Evolutionary conservation across 441 rosid species (phyloP).

Genomic region (Corymbia citriodora): DNA sequence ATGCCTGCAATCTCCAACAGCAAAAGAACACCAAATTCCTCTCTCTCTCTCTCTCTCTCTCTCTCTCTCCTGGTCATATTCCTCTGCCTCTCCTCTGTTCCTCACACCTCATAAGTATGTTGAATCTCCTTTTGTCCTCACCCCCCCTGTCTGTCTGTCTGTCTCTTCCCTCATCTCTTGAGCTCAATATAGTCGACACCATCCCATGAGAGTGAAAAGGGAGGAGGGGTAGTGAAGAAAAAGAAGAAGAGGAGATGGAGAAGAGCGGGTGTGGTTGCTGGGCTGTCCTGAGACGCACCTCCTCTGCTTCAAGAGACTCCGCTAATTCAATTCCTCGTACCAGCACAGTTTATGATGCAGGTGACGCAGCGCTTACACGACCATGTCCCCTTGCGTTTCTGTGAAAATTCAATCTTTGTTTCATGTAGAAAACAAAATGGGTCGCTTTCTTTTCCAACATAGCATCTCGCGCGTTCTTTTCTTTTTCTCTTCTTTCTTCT

Average conservation of each 20-base stretch:
- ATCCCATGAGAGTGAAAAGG: constrained; percentile 18
- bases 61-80: background rate
- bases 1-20: constrained; percentile 30
- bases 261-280: constrained; percentile 57
- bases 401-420: background rate
- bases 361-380: constrained; percentile 9
- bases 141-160: background rate
- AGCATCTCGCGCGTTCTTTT: background rate
- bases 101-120: background rate
- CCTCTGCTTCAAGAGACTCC: constrained; percentile 52
- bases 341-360: constrained; percentile 72
- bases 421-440: background rate
- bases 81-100: background rate
- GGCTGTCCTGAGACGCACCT: constrained; percentile 47
- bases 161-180: background rate
- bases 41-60: background rate
- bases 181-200: background rate
- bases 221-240: background rate
- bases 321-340: constrained; percentile 58
- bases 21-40: background rate
- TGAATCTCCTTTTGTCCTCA: background rate
- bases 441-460: background rate
- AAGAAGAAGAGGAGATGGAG: constrained; percentile 12
- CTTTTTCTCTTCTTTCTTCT: background rate
- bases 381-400: background rate